phyloP scores from a whole-genome alignment of 2,329 filamentous ascomycete genomes.

The Penicillium rolfsii region DNA sequence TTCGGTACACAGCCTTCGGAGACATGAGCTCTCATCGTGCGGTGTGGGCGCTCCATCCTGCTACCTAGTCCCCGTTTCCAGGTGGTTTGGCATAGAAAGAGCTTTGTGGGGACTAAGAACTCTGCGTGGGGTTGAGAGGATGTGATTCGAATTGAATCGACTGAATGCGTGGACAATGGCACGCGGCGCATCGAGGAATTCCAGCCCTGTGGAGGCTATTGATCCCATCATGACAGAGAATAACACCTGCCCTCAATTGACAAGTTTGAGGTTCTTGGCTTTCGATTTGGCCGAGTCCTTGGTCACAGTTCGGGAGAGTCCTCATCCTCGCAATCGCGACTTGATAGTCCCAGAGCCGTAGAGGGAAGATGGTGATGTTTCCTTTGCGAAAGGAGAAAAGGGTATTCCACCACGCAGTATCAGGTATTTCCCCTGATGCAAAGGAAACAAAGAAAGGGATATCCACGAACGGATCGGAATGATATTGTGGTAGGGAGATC shows the following conservation, averaged over 20 bases:
- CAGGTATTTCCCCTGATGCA: neutral
- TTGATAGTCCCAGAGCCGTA: neutral
- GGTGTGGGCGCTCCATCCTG: neutral
- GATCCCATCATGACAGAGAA: neutral
- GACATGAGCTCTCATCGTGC: constrained; percentile 17
- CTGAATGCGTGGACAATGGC: neutral
- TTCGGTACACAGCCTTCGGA: constrained; percentile 13
- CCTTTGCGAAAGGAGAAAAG: neutral
- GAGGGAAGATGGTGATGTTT: neutral
- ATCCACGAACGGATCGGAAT: constrained; percentile 27
- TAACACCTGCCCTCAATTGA: neutral
- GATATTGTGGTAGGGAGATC: constrained; percentile 28
- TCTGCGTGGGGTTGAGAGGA: neutral
- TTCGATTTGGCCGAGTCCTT: neutral
- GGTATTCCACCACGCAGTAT: neutral
- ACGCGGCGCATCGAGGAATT: neutral
- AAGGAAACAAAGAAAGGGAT: constrained; percentile 9
- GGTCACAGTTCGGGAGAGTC: neutral
- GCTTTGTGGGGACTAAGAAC: neutral
- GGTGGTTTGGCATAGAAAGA: neutral
- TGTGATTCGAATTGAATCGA: neutral
- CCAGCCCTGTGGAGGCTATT: neutral
- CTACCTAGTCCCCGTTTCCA: neutral
- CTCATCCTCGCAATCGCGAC: neutral
- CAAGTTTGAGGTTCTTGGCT: neutral